Conservation (phyloP, 83 land plant species). For the Thuja plicata region DNA sequence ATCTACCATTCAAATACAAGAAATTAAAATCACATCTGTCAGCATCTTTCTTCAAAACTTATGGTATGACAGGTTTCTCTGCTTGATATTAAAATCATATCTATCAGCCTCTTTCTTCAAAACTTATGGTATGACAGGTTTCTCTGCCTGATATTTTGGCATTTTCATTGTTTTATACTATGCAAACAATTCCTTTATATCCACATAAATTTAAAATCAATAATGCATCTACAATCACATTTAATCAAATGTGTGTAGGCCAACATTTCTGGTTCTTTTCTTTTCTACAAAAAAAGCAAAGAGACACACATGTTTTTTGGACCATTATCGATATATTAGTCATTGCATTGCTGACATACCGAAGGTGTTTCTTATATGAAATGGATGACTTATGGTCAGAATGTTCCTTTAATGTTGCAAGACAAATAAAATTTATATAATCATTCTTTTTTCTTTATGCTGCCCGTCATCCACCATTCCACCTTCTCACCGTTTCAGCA, state of each 20-base stretch:
- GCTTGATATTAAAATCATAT: background rate
- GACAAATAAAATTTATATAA: too few relatives aligned
- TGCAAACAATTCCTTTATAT: background rate
- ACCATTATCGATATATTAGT: background rate
- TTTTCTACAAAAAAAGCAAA: too few relatives aligned
- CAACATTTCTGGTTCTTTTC: background rate
- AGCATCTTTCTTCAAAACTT: background rate
- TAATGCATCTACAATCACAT: background rate
- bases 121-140: background rate
- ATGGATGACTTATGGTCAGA: too few relatives aligned
- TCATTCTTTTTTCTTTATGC: too few relatives aligned
- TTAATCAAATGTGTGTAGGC: background rate
- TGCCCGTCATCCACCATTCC: too few relatives aligned
- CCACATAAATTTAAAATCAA: background rate
- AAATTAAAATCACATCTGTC: background rate
- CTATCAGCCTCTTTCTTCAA: background rate
- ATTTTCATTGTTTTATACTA: background rate
- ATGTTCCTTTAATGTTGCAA: too few relatives aligned
- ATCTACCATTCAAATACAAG: too few relatives aligned
- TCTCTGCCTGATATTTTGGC: background rate
- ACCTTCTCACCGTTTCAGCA: too few relatives aligned
- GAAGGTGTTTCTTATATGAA: too few relatives aligned
- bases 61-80: background rate
- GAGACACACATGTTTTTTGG: background rate
- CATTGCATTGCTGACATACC: background rate